Evolutionary conservation across 2,329 filamentous ascomycete genomes (phyloP).

Genomic region (Plectosphaerella sp.): DNA sequence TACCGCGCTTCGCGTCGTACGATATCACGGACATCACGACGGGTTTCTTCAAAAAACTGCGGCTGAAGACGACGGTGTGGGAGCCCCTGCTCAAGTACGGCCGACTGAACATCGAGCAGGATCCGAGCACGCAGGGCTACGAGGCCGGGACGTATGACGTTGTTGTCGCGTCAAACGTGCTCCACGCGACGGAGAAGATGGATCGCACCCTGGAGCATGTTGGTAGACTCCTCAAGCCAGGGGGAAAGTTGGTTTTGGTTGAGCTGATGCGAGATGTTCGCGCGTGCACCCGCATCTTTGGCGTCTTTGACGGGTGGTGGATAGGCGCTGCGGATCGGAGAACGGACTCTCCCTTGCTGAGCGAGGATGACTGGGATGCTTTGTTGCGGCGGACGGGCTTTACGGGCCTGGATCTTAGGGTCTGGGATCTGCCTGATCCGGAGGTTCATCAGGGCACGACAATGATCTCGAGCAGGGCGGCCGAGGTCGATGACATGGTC

Average conservation of each 20-base stretch:
- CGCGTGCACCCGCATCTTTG: constrained; percentile 18
- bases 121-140: constrained; percentile 20
- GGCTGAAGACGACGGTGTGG: constrained; percentile 16
- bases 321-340: constrained; percentile 20
- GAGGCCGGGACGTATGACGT: constrained; percentile 19
- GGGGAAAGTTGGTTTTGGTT: constrained; percentile 23
- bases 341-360: constrained; percentile 17
- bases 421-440: constrained; percentile 16
- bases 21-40: constrained; percentile 34
- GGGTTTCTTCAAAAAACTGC: constrained; percentile 28
- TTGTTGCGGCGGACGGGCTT: constrained; percentile 13
- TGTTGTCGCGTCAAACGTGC: constrained; percentile 23
- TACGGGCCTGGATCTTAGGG: constrained; percentile 16
- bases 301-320: constrained; percentile 26
- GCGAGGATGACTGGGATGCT: constrained; percentile 13
- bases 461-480: constrained; percentile 1
- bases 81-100: constrained; percentile 22
- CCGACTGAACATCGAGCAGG: constrained; percentile 26
- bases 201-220: constrained; percentile 18
- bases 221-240: constrained; percentile 20
- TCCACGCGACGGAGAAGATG: constrained; percentile 23
- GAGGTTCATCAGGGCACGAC: constrained; percentile 9
- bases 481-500: neutral
- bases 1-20: constrained; percentile 17
- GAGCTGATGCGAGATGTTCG: constrained; percentile 18